phyloP scores from a whole-genome alignment of 495 filamentous ascomycete genomes.

The Copromyces sp. region DNA sequence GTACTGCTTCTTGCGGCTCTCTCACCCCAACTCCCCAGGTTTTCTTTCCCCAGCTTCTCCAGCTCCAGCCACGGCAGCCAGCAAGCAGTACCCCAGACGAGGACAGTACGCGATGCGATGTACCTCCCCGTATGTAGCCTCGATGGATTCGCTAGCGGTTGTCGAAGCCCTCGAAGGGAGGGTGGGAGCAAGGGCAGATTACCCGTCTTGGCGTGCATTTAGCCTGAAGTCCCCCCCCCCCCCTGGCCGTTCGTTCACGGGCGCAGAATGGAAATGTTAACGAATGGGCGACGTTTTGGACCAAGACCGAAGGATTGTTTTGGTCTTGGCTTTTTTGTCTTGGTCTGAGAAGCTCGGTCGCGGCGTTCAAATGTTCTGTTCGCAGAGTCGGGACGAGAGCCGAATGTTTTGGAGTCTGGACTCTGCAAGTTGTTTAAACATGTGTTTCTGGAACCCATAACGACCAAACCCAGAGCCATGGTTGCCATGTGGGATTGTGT shows the following conservation, averaged over 20 bases:
- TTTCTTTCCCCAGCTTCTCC: not conserved
- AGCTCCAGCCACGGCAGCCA: not conserved
- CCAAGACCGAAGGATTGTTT: not conserved
- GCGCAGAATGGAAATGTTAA: not conserved
- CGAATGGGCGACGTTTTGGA: not conserved
- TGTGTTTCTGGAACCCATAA: not conserved
- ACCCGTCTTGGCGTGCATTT: slow-evolving; percentile 20
- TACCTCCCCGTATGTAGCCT: not conserved
- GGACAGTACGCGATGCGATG: not conserved
- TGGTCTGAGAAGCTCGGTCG: not conserved
- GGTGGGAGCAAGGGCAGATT: slow-evolving; percentile 3
- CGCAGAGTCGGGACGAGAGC: not conserved
- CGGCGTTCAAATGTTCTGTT: not conserved
- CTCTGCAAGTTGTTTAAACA: not conserved
- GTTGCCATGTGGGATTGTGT: not conserved
- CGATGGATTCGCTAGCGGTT: not conserved
- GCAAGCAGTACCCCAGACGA: not conserved
- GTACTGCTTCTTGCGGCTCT: no score
- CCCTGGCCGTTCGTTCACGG: not conserved
- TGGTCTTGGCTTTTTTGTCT: not conserved
- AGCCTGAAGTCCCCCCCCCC: slow-evolving; percentile 11
- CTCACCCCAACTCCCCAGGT: not conserved
- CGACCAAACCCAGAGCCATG: not conserved
- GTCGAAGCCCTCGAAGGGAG: not conserved
- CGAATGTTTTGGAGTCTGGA: not conserved